Evolutionary conservation across 805 yeast species (phyloP), one percentile per base, ranked within the genome.

Genomic region (Grigorovia yakushimaensis): DNA sequence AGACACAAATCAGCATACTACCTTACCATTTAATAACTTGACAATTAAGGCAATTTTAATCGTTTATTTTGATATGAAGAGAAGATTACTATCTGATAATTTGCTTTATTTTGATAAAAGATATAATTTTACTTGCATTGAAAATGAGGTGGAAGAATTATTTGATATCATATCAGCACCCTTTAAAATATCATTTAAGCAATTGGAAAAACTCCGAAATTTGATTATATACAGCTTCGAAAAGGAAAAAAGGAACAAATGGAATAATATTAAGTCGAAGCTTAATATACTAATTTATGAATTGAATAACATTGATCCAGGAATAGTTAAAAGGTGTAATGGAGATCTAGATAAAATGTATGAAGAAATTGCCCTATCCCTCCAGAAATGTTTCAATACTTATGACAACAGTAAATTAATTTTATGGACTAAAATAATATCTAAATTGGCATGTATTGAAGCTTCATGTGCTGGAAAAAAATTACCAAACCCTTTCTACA

Each of bases 371-470:
- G 50, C 53, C 4, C 39, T 44, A 13, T 47, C 51, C 2, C 48
- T 61, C 5, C 49, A 49, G 24, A 37, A 47, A 6, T 49, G 54
- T 21, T 49, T 59, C 8, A 47, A 55, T 13, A 52, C 54, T 2
- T 49, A 52, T n/a, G 53, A 57, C 41, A 39, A 39, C 10, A 50
- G 43, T 9, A 52, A 47, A 11, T 45, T 57, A 2, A 46, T 56
- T 2, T 27, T 45, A 20, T 57, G 60, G 56, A 49, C 53, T 5
- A 51, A 50, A 41, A 18, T 57, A 5, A 37, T 62, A 9, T 58
- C 60, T 2, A 51, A 51, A 11, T 17, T 61, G 18, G 51, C 62
- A 5, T 61, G 65, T 44, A 48, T 47, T 22, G 61, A 59, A 45
- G 19, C 47, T 9, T 36, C 39, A 1, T 6, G 20, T 20, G 8